Evolutionary conservation across 1,139 yeast species (phyloP), one percentile per base, ranked within the genome.

Genomic region (Geotrichum phurueaensis): DNA sequence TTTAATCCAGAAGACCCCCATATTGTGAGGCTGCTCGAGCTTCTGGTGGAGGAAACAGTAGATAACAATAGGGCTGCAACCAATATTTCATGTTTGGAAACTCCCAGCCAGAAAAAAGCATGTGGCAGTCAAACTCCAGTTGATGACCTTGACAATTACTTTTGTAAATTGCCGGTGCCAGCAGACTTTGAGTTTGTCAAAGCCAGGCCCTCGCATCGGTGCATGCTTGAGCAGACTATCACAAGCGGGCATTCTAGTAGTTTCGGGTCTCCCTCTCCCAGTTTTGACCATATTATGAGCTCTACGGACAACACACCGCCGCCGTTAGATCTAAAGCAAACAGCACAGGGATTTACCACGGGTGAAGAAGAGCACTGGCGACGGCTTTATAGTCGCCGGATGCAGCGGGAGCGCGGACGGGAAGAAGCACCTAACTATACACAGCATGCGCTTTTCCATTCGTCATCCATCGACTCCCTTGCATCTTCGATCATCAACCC

Each of bases 1-100:
- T 61, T 69, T 27, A 68, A 69, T 51, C 65, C 67, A 15, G 59
- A 65, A 33, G 70, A 68, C 54, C 63, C 49, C 23, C 57, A 60
- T 39, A 49, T 60, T 31, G 18, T 60, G 15, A 48, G 60, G 23
- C 55, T 60, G 6, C 53, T 60, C 15, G 62, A 60, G 15, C 33
- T 60, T 13, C 31, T 60, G 23, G 55, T 60, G 9, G 27, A 47
- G 18, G 62, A 60, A 49, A 60, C 62, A 7, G 54, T 52, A 13
- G 25, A 50, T n/a, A 7, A n/a, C 48, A 15, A 52, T 52, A 47
- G 36, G 52, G 18, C 59, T 47, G 22, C 59, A 27, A n/a, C 55
- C 20, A 12, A 31, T 9, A 25, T 33, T 7, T 10, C 23, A 18
- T 5, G 18, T 29, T 36, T 53, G 29, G 15, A n/a, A 7, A n/a